Evolutionary conservation across 2,329 filamentous ascomycete genomes (phyloP), one percentile per base, ranked within the genome.

Genomic region (Ophiocordyceps camponoti-saundersi): DNA sequence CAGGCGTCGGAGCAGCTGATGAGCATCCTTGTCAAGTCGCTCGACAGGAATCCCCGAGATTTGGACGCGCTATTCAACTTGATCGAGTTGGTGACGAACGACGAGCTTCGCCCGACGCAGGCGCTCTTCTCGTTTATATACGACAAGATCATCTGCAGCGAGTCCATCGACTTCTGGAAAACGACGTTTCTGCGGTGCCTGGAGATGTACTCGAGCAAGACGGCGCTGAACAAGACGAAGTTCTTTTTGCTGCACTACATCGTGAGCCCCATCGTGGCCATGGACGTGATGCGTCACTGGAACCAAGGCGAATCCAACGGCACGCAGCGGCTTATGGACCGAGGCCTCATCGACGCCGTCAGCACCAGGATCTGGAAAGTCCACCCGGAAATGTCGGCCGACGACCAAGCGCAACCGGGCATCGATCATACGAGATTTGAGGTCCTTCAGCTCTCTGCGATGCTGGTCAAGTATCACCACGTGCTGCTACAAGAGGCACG

Each of bases 391-490:
- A 88, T 94, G 61, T 73, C 81, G 2, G 79, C 80, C 39, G 90
- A 96, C 54, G 92, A 96, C 56, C 78, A 82, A 34, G 78, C 76
- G 3, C 87, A 90, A 56, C 78, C 85, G 34, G 88, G 89, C 13
- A 87, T 96, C 46, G 92, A 98, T 59, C 92, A 96, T 63, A 93
- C 89, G 2, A 77, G 92, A 16, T 95, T 96, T 79, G 93, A 98
- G 60, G 76, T 95, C 11, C 75, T 99, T 43, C 93, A 99, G 61
- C 75, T 96, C 42, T 95, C 92, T 6, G 89, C 92, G 0, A 80
- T 98, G 69, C 71, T 98, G 39, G 82, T 98, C 64, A 98, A 98
- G 60, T 94, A 96, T 57, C 87, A 98, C 57, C 80, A 90, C 57
- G 77, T 78, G 30, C 84, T 88, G 47, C 75, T 98, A 1, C 85